Evolutionary conservation across 148 eudicot species (phyloP), one percentile per base, ranked within the genome.

Genomic region (Arctostaphylos glauca): DNA sequence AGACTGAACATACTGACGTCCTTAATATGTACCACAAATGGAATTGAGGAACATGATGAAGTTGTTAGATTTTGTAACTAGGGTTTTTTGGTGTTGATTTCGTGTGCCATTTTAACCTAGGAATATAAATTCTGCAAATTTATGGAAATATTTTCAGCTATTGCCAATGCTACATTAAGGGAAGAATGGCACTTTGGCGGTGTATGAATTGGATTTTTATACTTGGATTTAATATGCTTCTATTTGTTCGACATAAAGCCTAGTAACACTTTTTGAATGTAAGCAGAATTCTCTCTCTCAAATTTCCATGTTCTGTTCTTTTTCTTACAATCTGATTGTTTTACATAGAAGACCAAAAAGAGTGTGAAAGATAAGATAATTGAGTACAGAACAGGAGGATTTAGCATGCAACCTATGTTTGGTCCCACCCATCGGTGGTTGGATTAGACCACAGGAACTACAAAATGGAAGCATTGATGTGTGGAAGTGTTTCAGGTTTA

Each of bases 401-500:
- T 15, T 75, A 12, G 23, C 62, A 14, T 54, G n/a, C 3, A 54
- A 54, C 14, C 38, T 18, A 7, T 54, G 31, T 77, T 77, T 77
- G 13, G 21, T 53, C 48, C 64, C 2, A 23, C 64, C 38, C 38
- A 31, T 77, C 48, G 14, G 18, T 12, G 18, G 38, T 31, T 31
- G 38, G 38, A 31, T 31, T 31, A 9, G 80, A 50, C 38, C 41
- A 43, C 16, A 14, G 25, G 80, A 46, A 58, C 7, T 73, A 64
- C 49, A 66, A 19, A 12, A 38, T 4, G 41, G 49, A 50, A 25
- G 52, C 25, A 19, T 53, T 84, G 64, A 80, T 44, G n/a, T 44
- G 25, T 50, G 74, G 77, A 76, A 52, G 23, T 77, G 12, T 75
- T 85, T 83, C 87, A 96, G 98, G 99, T 94, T 75, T 96, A 92